Conservation (phyloP, 169 alveolate genomes). For the Perkinsus olseni region DNA sequence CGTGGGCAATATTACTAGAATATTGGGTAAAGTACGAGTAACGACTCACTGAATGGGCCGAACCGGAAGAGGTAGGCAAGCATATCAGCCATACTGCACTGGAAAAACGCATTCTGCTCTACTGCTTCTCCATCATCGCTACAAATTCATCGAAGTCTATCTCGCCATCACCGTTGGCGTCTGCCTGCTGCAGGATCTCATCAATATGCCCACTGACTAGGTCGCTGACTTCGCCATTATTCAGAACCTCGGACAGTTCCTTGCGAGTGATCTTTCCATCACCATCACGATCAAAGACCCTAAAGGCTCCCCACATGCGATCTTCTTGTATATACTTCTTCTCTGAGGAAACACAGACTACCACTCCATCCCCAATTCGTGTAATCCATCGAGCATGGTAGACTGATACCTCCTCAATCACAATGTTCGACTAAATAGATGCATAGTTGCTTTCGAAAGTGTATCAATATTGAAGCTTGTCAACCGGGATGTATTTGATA, state of each 20-base stretch:
- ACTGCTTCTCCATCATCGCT: slow-evolving; percentile 63
- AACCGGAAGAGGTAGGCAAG: too few species aligned
- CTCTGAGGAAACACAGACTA: neutral
- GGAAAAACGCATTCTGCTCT: too few species aligned
- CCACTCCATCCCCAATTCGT: neutral
- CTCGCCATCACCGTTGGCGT: slow-evolving; percentile 78
- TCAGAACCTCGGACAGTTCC: slow-evolving; percentile 41
- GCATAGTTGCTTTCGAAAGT: too few species aligned
- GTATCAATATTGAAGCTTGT: too few species aligned
- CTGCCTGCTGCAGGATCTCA: slow-evolving; percentile 71
- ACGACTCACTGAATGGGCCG: too few species aligned
- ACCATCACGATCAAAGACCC: slow-evolving; percentile 78
- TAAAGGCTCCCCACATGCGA: slow-evolving; percentile 76
- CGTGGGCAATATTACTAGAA: too few species aligned
- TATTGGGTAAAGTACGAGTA: too few species aligned
- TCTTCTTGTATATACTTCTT: slow-evolving; percentile 45
- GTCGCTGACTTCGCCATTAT: slow-evolving; percentile 45
- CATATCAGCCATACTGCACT: too few species aligned
- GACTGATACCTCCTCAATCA: too few species aligned
- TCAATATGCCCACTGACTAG: slow-evolving; percentile 58
- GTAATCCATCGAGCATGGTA: too few species aligned
- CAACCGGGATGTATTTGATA: too few species aligned
- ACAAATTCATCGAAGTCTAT: slow-evolving; percentile 86
- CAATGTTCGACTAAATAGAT: too few species aligned
- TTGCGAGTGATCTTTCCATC: slow-evolving; percentile 75